These are phyloP conservation scores for Tillandsia fasciculata DNA, from an alignment of 176 grass and related monocot genomes.

Conservation along the genomic window DNA sequence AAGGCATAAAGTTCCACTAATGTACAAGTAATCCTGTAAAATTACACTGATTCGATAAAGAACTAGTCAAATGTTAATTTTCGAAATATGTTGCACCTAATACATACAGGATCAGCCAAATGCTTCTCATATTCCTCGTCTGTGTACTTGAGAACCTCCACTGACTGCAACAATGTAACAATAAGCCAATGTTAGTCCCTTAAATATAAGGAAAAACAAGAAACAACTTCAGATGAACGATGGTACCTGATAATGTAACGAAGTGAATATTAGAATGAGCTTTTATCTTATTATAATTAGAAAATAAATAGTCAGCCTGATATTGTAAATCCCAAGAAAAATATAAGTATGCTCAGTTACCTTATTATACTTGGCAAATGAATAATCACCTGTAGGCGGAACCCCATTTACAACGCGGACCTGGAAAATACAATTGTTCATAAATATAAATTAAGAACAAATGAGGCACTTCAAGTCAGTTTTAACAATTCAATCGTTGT, in stretches of 20 bases:
- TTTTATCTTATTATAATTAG: no score
- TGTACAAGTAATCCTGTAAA: background rate
- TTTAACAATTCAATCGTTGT: background rate
- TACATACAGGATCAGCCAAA: constrained; percentile 96
- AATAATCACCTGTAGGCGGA: constrained; percentile 84
- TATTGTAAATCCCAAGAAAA: background rate
- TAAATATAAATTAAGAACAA: constrained; percentile 4
- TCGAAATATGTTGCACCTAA: constrained; percentile 14
- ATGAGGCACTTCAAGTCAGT: background rate
- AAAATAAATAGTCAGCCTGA: no score
- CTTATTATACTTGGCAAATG: constrained; percentile 93
- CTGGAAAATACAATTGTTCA: constrained; percentile 27
- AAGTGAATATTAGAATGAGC: no score
- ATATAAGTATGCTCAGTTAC: constrained; percentile 25
- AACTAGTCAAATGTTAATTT: constrained; percentile 7
- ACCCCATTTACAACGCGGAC: constrained; percentile 79
- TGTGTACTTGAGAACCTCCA: constrained; percentile 75
- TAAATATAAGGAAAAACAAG: background rate
- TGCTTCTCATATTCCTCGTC: constrained; percentile 96
- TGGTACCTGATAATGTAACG: no score
- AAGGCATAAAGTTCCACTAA: no score
- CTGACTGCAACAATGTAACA: constrained; percentile 55
- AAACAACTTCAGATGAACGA: background rate
- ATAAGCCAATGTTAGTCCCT: constrained; percentile 3
- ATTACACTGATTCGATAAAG: background rate